phyloP scores from a whole-genome alignment of 805 yeast genomes.

The Candida maesae region DNA sequence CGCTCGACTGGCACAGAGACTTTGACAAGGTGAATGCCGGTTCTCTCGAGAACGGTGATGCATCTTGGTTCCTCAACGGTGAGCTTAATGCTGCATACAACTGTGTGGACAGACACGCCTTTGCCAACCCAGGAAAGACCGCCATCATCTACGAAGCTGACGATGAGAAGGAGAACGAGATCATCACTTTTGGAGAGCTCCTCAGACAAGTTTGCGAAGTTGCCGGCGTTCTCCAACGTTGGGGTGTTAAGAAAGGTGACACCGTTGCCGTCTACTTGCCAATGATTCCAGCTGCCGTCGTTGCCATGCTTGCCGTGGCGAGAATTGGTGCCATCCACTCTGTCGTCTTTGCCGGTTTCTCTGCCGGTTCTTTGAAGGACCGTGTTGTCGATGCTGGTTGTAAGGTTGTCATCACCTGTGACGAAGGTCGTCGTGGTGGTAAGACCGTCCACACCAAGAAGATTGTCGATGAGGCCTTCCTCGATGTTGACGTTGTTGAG shows the following conservation, averaged over 20 bases:
- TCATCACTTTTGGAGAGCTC: slow-evolving; percentile 81
- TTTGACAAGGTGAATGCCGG: slow-evolving; percentile 59
- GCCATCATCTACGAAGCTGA: slow-evolving; percentile 94
- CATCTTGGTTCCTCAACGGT: slow-evolving; percentile 91
- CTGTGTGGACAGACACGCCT: slow-evolving; percentile 94
- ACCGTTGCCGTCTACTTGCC: slow-evolving; percentile 96
- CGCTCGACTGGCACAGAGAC: slow-evolving; percentile 75
- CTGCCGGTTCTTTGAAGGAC: slow-evolving; percentile 88
- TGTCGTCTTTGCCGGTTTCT: slow-evolving; percentile 95
- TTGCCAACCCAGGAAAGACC: slow-evolving; percentile 76
- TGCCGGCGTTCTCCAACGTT: slow-evolving; percentile 75
- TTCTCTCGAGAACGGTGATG: slow-evolving; percentile 66
- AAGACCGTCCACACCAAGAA: slow-evolving; percentile 88
- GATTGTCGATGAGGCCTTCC: slow-evolving; percentile 92
- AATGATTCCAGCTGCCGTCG: slow-evolving; percentile 95
- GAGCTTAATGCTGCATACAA: slow-evolving; percentile 89
- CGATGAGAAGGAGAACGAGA: slow-evolving; percentile 69
- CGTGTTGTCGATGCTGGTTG: slow-evolving; percentile 86
- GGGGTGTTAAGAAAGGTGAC: slow-evolving; percentile 94
- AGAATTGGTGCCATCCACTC: slow-evolving; percentile 96
- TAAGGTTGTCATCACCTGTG: slow-evolving; percentile 86
- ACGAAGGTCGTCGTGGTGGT: slow-evolving; percentile 95
- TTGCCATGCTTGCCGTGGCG: slow-evolving; percentile 89
- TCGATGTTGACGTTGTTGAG: slow-evolving; percentile 62
- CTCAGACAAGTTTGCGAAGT: slow-evolving; percentile 79